phyloP scores from a whole-genome alignment of 306 rosid genomes.

The Phaseolus lunatus region DNA sequence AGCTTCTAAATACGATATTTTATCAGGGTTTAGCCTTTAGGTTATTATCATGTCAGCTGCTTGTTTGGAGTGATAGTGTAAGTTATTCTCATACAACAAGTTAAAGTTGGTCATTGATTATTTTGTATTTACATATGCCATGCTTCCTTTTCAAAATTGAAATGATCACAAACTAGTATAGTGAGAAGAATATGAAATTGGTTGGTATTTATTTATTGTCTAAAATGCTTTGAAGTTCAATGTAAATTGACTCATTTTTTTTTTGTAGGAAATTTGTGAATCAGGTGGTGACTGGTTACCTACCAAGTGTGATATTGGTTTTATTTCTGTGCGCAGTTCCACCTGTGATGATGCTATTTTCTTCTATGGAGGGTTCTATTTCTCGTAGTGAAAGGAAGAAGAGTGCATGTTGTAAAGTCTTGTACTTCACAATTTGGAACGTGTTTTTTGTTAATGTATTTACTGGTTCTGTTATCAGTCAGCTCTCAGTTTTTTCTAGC shows the following conservation, averaged over 20 bases:
- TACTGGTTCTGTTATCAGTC: constrained; percentile 75
- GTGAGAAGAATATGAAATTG: constrained; percentile 21
- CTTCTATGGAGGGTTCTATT: constrained; percentile 80
- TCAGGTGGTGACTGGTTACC: constrained; percentile 89
- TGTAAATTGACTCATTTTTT: constrained; percentile 32
- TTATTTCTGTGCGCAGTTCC: constrained; percentile 72
- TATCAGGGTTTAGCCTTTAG: constrained; percentile 4
- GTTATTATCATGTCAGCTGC: constrained; percentile 23
- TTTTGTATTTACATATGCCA: constrained; percentile 9
- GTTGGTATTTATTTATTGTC: neutral
- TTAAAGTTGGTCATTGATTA: constrained; percentile 34
- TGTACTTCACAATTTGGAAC: constrained; percentile 97
- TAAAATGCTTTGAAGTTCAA: constrained; percentile 33
- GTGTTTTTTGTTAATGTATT: constrained; percentile 89
- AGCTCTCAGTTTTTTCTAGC: constrained; percentile 69
- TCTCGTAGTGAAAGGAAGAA: constrained; percentile 90
- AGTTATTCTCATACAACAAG: constrained; percentile 10
- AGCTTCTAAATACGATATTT: constrained; percentile 15
- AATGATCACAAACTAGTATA: constrained; percentile 10
- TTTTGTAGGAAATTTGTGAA: constrained; percentile 62
- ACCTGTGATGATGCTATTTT: constrained; percentile 81
- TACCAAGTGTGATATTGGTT: constrained; percentile 90
- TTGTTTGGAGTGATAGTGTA: constrained; percentile 27
- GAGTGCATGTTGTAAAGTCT: constrained; percentile 92
- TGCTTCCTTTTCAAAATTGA: constrained; percentile 15